Base-by-base conservation (phyloP, 2,329 filamentous ascomycete species). In the Trichoderma cornu-damae region DNA sequence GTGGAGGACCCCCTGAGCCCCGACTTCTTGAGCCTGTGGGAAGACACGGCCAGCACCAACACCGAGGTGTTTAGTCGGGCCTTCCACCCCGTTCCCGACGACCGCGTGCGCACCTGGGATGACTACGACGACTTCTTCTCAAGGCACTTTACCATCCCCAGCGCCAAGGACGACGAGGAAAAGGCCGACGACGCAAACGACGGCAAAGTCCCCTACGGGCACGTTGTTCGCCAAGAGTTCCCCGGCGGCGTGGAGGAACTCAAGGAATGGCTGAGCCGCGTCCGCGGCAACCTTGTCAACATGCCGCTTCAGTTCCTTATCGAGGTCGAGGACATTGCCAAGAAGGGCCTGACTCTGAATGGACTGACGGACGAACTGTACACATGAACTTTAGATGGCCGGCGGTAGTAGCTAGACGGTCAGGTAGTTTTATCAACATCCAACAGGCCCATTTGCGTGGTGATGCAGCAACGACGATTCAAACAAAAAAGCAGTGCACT, bases 241-340 rank as follows among this genome's bases (percentile, higher is more conserved):
- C 77, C 81, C 0, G 82, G 86, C 61, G 89, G 92, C 6, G 84
- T 86, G 43, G 75, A 75, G n/a, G 85, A 89, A 69, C 77, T 91
- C 59, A 91, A 90, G 74, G 82, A 86, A 50, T 80, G 84, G 73
- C 74, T 92, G 55, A 77, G 79, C 56, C 78, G 82, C 54, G 77
- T 92, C 37, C 80, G 84, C 60, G 88, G 88, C 2, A 88, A 81
- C 7, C 72, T 91, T 44, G 87, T 96, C 6, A 89, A 96, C 77
- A 96, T 96, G 92, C 90, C 91, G 26, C 76, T 96, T 64, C 78
- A 90, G 63, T 96, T 96, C 76, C 75, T 96, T 70, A 86, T 87
- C 65, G 88, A 91, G 32, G 81, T 83, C 7, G 82, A 90, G 66
- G 91, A 96, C 70, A 86, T 96, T 70, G 93, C 92, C 3, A 86